A percentile compares a stretch with the other conserved stretches of the same genome.
phyloP scores from a whole-genome alignment of 176 grass and related monocot species.

The Musa itinerans region DNA sequence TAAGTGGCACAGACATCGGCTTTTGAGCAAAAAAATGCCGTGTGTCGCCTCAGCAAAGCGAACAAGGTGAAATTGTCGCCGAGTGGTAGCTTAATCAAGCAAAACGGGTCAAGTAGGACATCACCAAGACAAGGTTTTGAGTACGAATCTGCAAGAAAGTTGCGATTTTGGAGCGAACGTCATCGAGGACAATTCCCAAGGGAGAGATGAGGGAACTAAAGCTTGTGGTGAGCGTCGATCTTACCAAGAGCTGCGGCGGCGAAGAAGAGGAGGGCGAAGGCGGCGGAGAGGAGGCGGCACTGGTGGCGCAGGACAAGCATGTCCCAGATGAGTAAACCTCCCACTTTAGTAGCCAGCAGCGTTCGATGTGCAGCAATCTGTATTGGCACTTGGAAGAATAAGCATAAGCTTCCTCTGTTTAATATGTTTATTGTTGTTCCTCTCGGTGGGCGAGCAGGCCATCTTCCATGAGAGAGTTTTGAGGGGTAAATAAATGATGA shows the following conservation, averaged over 20 bases:
- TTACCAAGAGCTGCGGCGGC: not conserved
- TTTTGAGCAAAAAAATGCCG: too few species aligned
- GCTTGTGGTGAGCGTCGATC: not conserved
- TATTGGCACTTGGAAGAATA: too few species aligned
- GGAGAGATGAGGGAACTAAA: not conserved
- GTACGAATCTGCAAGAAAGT: not conserved
- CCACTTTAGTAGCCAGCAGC: too few species aligned
- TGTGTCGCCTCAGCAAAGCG: too few species aligned
- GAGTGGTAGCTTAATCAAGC: not conserved
- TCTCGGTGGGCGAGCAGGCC: too few species aligned
- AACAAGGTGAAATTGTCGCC: too few species aligned
- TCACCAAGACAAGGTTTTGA: not conserved
- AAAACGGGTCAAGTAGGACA: not conserved
- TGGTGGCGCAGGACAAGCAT: not conserved
- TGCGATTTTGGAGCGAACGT: not conserved
- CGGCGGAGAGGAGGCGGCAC: not conserved
- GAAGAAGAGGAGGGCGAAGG: not conserved
- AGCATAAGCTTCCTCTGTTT: too few species aligned
- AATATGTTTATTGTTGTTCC: too few species aligned
- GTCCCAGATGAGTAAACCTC: too few species aligned
- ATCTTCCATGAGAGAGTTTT: too few species aligned
- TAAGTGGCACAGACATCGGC: not conserved
- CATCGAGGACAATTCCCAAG: not conserved
- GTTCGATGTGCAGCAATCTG: too few species aligned
- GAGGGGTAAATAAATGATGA: too few species aligned